Evolutionary conservation across 352 stramenopile genomes (phyloP), one percentile per base, ranked within the genome.

Genomic region (Phytophthora rubi): DNA sequence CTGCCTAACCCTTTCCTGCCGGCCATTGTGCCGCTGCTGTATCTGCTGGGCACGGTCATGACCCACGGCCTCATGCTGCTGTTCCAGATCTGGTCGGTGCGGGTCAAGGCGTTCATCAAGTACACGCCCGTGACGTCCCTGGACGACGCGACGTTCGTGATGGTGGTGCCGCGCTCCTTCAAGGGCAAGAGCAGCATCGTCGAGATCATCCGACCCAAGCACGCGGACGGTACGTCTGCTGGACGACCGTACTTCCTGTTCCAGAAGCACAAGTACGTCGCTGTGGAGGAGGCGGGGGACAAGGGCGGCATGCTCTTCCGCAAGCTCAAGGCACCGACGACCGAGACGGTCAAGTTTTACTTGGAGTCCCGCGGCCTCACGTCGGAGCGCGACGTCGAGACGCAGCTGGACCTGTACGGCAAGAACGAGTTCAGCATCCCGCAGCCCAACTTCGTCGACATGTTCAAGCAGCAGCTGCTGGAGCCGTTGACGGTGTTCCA

Each of bases 401-500:
- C 54, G 16, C 76, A 90, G 59, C 60, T 94, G 33, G 81, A 91
- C 37, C 75, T 94, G 30, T 88, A 92, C 59, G 96, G 94, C 51
- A 87, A 87, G 57, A 99, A 99, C 78, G 86, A 92, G 53, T 98
- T 98, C 59, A 91, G 90, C 64, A 98, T 99, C 66, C 93, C 97
- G 47, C 85, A 98, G 70, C 97, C 97, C 2, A 91, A 97, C 56
- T 99, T 99, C 67, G 47, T 97, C 26, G 92, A 97, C 64, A 92
- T 99, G 75, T 98, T 99, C 64, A 91, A 95, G 69, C 94, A 99
- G 80, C 98, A 99, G 81, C 71, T 99, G 18, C 77, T 99, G 10
- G 97, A 98, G 69, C 98, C 98, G 16, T 95, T 99, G 47, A 99
- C 99, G 61, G 86, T 99, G 1, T 99, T 99, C 78, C 98, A 99